Evolutionary conservation across 257 asterid genomes (phyloP).

Genomic region (Solanum virginianum): DNA sequence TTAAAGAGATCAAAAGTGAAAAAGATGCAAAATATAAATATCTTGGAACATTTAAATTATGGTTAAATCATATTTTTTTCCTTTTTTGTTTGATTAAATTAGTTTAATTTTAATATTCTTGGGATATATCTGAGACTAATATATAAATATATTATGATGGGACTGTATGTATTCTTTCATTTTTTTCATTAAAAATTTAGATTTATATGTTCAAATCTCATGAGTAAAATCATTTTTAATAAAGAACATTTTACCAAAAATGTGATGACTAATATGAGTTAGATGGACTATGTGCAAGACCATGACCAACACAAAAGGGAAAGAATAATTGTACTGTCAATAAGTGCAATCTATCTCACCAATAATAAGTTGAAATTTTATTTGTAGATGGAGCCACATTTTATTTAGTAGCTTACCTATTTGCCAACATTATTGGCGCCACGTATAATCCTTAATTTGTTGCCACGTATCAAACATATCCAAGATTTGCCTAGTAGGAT

Average conservation of each 20-base stretch:
- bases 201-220: neutral
- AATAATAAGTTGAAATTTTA: neutral
- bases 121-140: no score
- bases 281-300: neutral
- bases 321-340: conserved; percentile 3
- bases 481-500: neutral
- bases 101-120: neutral
- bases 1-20: neutral
- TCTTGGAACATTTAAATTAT: no score
- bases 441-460: neutral
- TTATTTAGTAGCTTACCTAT: conserved; percentile 15
- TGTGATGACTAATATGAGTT: neutral
- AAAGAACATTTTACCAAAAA: neutral
- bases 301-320: neutral
- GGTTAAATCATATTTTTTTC: no score
- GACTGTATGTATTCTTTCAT: no score
- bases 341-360: neutral
- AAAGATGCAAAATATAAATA: no score
- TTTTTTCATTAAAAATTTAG: no score
- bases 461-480: conserved; percentile 5
- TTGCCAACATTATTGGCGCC: neutral
- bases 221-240: neutral
- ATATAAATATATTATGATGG: neutral
- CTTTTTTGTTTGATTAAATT: no score
- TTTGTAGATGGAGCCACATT: neutral